Base-by-base conservation (phyloP, 2,329 filamentous ascomycete genomes). In the Verticillium zaregamsianum region DNA sequence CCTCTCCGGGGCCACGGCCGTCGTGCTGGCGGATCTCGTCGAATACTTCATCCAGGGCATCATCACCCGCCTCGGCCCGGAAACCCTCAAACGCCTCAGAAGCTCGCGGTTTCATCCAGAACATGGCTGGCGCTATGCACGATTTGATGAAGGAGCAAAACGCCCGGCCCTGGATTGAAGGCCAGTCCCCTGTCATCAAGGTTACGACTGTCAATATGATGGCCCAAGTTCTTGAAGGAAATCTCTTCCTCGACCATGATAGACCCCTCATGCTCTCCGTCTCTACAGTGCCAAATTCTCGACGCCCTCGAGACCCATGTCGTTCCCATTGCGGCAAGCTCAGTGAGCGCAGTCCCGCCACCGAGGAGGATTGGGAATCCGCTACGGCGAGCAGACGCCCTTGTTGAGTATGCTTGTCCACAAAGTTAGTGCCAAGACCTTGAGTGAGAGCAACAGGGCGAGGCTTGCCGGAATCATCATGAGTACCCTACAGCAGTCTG, bases 181-280 rank as follows among this genome's bases (percentile, higher is more conserved):
- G 17, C 5, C 37, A 49, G 31, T n/a, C 56, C n/a, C 66, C 71
- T 2, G 59, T 65, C 3, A 66, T 77, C 58, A 76, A 75, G 60
- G 67, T 77, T 5, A 73, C 70, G 1, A 77, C 74, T 0, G 66
- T 77, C 58, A 76, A 77, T 58, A 74, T 77, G 70, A 66, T 77
- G n/a, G 71, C 72, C 0, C 71, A 74, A 45, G 58, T 76, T 1
- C 65, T 77, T 2, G 65, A 72, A 12, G 65, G 68, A 3, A 71
- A 67, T 5, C 61, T 66, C 1, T 72, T 72, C 17, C 61, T 76
- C 7, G 65, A 68, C 69, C 5, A 40, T 71, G 39, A 63, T 60
- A 37, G 65, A 63, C 5, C 60, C 63, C 12, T 67, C 57, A 2
- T 67, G 59, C 15, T 28, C 63, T 2, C 39, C 60, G 0, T 45